These are phyloP conservation scores for Lachancea fermentati DNA, from an alignment of 805 yeast species.

Conservation along the genomic window DNA sequence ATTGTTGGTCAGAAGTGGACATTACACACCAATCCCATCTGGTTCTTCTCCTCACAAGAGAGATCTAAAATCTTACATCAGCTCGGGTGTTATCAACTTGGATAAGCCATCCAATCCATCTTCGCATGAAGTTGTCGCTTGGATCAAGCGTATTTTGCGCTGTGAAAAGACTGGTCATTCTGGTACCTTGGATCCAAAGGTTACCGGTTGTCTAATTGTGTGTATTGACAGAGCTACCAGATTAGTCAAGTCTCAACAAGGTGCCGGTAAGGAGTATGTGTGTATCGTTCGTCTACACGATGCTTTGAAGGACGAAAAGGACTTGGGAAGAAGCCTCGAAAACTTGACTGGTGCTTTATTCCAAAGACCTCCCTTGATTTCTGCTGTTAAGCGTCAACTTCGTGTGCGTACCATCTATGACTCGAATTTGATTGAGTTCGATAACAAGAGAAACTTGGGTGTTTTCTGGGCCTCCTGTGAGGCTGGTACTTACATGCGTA, in stretches of 20 bases:
- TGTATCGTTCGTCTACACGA: slow-evolving; percentile 96
- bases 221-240: slow-evolving; percentile 98
- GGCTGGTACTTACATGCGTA: slow-evolving; percentile 99
- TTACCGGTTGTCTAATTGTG: slow-evolving; percentile 96
- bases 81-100: slow-evolving; percentile 93
- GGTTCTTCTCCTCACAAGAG: slow-evolving; percentile 94
- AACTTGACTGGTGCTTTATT: slow-evolving; percentile 96
- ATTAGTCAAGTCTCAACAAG: slow-evolving; percentile 96
- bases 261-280: slow-evolving; percentile 99
- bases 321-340: slow-evolving; percentile 80
- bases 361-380: slow-evolving; percentile 98
- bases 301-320: slow-evolving; percentile 84
- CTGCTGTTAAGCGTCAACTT: slow-evolving; percentile 98
- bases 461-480: slow-evolving; percentile 99
- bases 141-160: slow-evolving; percentile 94
- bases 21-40: slow-evolving; percentile 94
- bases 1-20: slow-evolving; percentile 90
- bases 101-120: slow-evolving; percentile 99
- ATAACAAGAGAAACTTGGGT: slow-evolving; percentile 92
- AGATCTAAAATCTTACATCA: slow-evolving; percentile 82
- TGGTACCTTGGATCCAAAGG: slow-evolving; percentile 98
- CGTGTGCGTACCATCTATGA: slow-evolving; percentile 98
- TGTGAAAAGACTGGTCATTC: slow-evolving; percentile 98
- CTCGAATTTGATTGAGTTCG: slow-evolving; percentile 91
- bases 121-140: slow-evolving; percentile 98